Evolutionary conservation across 2,329 filamentous ascomycete species (phyloP).

Genomic region (Immersiporthe knoxdaviesiana): DNA sequence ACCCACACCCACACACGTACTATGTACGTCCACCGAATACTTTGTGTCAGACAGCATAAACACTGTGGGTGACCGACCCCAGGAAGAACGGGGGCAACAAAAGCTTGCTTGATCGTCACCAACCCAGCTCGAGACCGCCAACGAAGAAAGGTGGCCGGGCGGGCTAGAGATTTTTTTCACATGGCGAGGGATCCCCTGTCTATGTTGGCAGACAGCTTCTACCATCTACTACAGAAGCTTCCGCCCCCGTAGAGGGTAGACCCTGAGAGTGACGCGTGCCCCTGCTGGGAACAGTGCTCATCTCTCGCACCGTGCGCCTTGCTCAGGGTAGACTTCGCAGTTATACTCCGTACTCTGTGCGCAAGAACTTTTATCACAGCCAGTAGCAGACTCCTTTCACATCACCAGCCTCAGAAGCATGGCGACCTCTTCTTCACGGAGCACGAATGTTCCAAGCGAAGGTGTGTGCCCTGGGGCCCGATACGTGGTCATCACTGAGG

Average conservation of each 20-base stretch:
- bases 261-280: neutral
- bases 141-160: too few relatives aligned
- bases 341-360: neutral
- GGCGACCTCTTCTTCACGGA: neutral
- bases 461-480: neutral
- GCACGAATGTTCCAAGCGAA: neutral
- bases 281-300: neutral
- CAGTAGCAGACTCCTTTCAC: too few relatives aligned
- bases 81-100: neutral
- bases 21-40: neutral
- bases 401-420: neutral
- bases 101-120: slow-evolving; percentile 1
- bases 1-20: neutral
- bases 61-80: neutral
- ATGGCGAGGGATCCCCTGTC: slow-evolving; percentile 7
- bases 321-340: neutral
- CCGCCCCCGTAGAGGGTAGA: neutral
- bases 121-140: neutral
- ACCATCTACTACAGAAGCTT: neutral
- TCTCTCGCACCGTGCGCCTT: neutral
- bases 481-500: neutral
- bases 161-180: too few relatives aligned
- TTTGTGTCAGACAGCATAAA: neutral
- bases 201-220: slow-evolving; percentile 7
- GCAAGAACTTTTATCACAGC: neutral